Conservation (phyloP, 2,329 filamentous ascomycete species). For the Colletotrichum costaricense region DNA sequence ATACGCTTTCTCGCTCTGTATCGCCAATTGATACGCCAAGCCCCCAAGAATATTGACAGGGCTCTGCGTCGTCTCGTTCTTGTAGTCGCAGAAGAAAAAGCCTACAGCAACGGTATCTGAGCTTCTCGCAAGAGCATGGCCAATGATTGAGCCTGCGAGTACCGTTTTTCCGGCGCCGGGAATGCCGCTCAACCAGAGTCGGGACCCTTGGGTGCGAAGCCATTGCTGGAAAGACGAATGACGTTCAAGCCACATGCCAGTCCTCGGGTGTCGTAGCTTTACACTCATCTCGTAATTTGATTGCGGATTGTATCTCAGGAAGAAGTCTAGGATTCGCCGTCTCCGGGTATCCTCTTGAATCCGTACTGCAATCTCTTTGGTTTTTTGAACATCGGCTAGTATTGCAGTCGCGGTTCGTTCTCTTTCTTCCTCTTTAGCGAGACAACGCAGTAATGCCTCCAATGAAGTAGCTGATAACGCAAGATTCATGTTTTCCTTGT, state of each 20-base stretch:
- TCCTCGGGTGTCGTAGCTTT: neutral
- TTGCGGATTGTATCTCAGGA: constrained; percentile 11
- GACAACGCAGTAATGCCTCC: neutral
- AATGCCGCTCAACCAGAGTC: constrained; percentile 10
- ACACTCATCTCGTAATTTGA: constrained; percentile 12
- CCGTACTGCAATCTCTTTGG: neutral
- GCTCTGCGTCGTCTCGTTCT: neutral
- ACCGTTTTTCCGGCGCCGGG: constrained; percentile 14
- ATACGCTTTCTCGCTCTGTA: constrained; percentile 9
- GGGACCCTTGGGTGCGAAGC: neutral
- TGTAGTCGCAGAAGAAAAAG: constrained; percentile 29
- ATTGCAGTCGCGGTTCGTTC: accelerated
- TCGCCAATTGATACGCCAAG: neutral
- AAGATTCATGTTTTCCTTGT: constrained; percentile 13
- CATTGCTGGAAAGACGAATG: neutral
- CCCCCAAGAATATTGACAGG: neutral
- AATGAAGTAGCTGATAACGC: constrained; percentile 6
- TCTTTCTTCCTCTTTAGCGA: neutral
- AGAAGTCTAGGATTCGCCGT: neutral
- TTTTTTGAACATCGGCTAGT: neutral
- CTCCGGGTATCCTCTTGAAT: neutral
- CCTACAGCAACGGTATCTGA: neutral
- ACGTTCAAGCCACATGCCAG: neutral
- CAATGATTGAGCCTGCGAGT: neutral
- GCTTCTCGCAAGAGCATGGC: neutral